These are phyloP conservation scores for Kodamaea jinghongensis DNA, from an alignment of 805 yeast species.

Conservation along the genomic window DNA sequence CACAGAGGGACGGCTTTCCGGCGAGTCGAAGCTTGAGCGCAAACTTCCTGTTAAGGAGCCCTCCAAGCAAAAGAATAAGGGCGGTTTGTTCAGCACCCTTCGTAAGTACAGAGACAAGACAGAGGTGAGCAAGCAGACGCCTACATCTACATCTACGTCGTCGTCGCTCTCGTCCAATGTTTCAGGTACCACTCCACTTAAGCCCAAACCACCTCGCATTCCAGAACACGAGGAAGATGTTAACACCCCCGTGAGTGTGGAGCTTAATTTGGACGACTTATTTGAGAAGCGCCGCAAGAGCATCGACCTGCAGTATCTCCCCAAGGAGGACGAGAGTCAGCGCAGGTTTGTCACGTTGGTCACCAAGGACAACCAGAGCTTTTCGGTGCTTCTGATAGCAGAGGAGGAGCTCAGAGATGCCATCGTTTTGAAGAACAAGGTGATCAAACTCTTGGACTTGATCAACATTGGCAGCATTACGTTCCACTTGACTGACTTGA, in stretches of 20 bases:
- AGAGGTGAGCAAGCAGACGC: conserved; percentile 1
- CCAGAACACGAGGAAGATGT: too few species aligned
- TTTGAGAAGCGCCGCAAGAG: neutral
- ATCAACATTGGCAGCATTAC: conserved; percentile 31
- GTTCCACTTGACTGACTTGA: conserved; percentile 68
- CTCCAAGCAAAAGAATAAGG: conserved; percentile 15
- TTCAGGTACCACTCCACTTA: too few species aligned
- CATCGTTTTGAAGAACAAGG: conserved; percentile 33
- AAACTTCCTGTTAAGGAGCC: conserved; percentile 1
- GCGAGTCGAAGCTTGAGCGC: too few species aligned
- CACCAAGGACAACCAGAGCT: conserved; percentile 54
- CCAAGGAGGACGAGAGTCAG: conserved; percentile 12
- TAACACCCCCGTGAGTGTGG: too few species aligned
- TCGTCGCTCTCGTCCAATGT: neutral
- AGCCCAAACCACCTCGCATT: too few species aligned
- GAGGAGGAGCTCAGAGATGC: too few species aligned
- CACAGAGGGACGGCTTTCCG: too few species aligned
- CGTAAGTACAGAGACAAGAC: conserved; percentile 38
- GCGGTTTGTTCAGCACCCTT: conserved; percentile 40
- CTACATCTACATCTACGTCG: neutral
- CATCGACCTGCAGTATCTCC: conserved; percentile 27
- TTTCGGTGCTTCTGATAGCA: neutral
- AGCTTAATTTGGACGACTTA: too few species aligned
- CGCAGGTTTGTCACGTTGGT: conserved; percentile 44
- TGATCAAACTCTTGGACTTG: conserved; percentile 38